Evolutionary conservation across 2,329 filamentous ascomycete genomes (phyloP).

Genomic region (Penicillium digitatum): DNA sequence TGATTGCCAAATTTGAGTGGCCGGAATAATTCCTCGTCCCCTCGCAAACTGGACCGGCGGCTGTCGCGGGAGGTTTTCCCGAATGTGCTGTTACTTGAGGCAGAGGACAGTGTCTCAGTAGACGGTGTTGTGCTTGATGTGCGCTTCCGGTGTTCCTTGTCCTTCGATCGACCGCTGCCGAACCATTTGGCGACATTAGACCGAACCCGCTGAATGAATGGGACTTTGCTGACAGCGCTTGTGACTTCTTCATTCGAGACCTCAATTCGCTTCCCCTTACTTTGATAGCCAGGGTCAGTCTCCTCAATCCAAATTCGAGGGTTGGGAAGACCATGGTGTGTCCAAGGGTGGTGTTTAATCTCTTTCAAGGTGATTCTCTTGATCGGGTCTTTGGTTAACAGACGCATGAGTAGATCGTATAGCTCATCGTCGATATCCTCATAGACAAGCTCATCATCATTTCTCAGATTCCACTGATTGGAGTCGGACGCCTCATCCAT

Average conservation of each 20-base stretch:
- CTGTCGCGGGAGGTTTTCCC: slow-evolving; percentile 50
- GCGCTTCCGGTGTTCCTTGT: slow-evolving; percentile 47
- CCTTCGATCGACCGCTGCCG: slow-evolving; percentile 42
- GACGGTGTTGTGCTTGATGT: slow-evolving; percentile 51
- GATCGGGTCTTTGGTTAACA: slow-evolving; percentile 84
- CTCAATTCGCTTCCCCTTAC: slow-evolving; percentile 79
- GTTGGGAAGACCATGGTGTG: slow-evolving; percentile 72
- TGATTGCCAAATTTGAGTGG: slow-evolving; percentile 49
- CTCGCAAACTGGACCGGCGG: slow-evolving; percentile 55
- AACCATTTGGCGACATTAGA: slow-evolving; percentile 69
- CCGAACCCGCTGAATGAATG: slow-evolving; percentile 76
- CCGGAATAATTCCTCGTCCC: slow-evolving; percentile 55
- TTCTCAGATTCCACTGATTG: slow-evolving; percentile 51
- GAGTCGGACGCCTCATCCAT: slow-evolving; percentile 46
- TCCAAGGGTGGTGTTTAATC: slow-evolving; percentile 92
- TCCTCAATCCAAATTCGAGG: slow-evolving; percentile 83
- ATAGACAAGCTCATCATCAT: slow-evolving; percentile 74
- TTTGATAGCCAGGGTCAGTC: slow-evolving; percentile 76
- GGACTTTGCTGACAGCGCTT: slow-evolving; percentile 82
- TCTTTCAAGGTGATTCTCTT: slow-evolving; percentile 85
- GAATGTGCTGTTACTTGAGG: slow-evolving; percentile 53
- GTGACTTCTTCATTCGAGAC: slow-evolving; percentile 89
- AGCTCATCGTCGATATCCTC: slow-evolving; percentile 80
- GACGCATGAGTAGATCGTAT: slow-evolving; percentile 69
- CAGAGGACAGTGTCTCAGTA: slow-evolving; percentile 53